Percentiles rank a stretch among this genome's conserved stretches.
Evolutionary conservation across 2,329 filamentous ascomycete species (phyloP).

Genomic region (Fusarium bulbicola): DNA sequence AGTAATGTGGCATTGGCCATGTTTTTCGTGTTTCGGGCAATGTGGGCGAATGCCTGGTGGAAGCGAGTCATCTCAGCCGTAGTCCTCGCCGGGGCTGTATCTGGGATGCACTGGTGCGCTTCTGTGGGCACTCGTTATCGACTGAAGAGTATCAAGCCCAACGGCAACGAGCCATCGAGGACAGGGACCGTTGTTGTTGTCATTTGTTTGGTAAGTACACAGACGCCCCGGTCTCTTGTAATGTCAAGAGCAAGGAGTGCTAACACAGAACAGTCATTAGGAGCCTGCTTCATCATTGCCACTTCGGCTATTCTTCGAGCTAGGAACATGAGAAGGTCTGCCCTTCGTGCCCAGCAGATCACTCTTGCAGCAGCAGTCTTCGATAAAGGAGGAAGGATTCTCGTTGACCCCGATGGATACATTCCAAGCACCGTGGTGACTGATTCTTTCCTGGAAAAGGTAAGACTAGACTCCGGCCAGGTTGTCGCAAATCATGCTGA

Average conservation of each 20-base stretch:
- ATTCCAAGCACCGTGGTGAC: slow-evolving; percentile 81
- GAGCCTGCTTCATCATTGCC: slow-evolving; percentile 68
- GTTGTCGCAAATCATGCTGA: slow-evolving; percentile 16
- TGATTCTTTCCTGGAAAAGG: slow-evolving; percentile 75
- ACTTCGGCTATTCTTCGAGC: slow-evolving; percentile 63
- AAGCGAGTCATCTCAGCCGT: slow-evolving; percentile 73
- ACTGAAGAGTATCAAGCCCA: slow-evolving; percentile 54
- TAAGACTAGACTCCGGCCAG: slow-evolving; percentile 41
- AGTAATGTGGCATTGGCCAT: slow-evolving; percentile 75
- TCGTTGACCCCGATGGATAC: slow-evolving; percentile 75
- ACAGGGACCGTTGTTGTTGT: slow-evolving; percentile 78
- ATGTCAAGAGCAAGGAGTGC: neutral
- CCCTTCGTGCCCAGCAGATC: slow-evolving; percentile 69
- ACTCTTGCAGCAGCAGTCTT: slow-evolving; percentile 71
- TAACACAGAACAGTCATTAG: slow-evolving; percentile 59
- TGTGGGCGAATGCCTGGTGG: slow-evolving; percentile 84
- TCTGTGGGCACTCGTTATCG: slow-evolving; percentile 75
- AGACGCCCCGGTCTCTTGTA: neutral
- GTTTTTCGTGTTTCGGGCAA: slow-evolving; percentile 80
- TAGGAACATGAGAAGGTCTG: slow-evolving; percentile 61
- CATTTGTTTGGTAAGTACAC: slow-evolving; percentile 68
- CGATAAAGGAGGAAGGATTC: slow-evolving; percentile 70
- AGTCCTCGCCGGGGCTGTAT: slow-evolving; percentile 77
- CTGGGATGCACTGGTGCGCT: slow-evolving; percentile 89
- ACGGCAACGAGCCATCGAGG: slow-evolving; percentile 58